Evolutionary conservation across 2,329 filamentous ascomycete genomes (phyloP), one percentile per base, ranked within the genome.

Genomic region (Fusarium beomiforme): DNA sequence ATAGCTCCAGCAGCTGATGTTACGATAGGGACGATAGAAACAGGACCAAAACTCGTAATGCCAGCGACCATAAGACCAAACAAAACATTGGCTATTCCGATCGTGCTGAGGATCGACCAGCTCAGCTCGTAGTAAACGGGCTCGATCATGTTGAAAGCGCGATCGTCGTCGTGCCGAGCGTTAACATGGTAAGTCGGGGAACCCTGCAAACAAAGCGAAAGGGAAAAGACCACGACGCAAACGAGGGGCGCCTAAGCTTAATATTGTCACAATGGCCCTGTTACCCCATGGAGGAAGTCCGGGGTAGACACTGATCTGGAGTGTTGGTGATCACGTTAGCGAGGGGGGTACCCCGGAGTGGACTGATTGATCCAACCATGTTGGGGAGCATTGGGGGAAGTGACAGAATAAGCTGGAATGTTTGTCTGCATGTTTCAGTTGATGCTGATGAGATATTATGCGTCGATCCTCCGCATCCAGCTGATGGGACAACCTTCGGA

Each of bases 91-190:
- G 78, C 74, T n/a, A 83, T 69, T 33, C 83, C 82, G 65, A 85
- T 80, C 49, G 80, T 82, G 74, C 82, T 85, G 59, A 85, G 79
- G 33, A 84, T 83, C 23, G 82, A 79, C 83, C 83, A 84, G 75
- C 82, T 81, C 60, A 81, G 75, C 74, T 84, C 83, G 60, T 80
- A 84, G 58, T 83, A 84, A 8, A 79, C 61, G 8, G 39, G 29
- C 13, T 53, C 46, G n/a, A 44, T 23, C 69, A 71, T 71, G 17
- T 31, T 67, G 29, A 46, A n/a, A 34, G 31, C 31, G 36, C 34
- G 47, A 58, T 67, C 26, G 64, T 57, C 43, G 56, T 41, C 37
- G 23, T 31, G 29, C 49, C 17, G 53, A 33, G 21, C 29, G 29
- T 36, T 33, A 61, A 41, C 64, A 67, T 67, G 49, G 23, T 53